These are phyloP conservation scores for Endogone sp. DNA, from an alignment of 192 early-diverging fungal species.

Conservation along the genomic window DNA sequence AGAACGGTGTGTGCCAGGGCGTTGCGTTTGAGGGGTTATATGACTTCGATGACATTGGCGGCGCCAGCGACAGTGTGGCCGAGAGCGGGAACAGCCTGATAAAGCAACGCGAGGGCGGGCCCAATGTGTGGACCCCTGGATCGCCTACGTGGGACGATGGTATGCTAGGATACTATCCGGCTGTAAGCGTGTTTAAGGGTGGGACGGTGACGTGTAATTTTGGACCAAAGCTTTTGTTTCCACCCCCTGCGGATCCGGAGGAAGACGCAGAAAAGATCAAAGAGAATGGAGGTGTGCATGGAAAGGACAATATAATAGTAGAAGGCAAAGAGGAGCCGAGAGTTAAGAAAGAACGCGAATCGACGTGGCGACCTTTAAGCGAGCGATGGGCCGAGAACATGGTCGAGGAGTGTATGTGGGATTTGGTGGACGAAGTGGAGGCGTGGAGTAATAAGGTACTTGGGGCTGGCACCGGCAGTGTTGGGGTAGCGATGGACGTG, in stretches of 20 bases:
- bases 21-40: constrained; percentile 49
- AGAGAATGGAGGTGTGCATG: background rate
- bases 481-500: background rate
- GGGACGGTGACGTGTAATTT: constrained; percentile 59
- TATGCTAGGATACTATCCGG: constrained; percentile 62
- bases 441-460: constrained; percentile 20
- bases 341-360: background rate
- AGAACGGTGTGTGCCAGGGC: constrained; percentile 59
- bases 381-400: constrained; percentile 51
- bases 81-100: constrained; percentile 1
- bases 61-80: constrained; percentile 2
- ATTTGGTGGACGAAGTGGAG: constrained; percentile 59
- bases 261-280: constrained; percentile 16
- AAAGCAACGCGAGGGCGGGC: constrained; percentile 13
- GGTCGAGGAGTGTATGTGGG: constrained; percentile 55
- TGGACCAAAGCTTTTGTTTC: constrained; percentile 58
- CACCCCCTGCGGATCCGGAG: constrained; percentile 33
- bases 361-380: constrained; percentile 51
- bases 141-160: constrained; percentile 54
- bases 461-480: background rate
- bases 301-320: background rate
- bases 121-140: constrained; percentile 26
- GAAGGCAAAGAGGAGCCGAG: constrained; percentile 1
- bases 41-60: constrained; percentile 31
- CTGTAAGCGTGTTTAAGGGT: constrained; percentile 56